Conservation (phyloP, 139 green algal genomes). For the Diplosphaera chodatii region DNA sequence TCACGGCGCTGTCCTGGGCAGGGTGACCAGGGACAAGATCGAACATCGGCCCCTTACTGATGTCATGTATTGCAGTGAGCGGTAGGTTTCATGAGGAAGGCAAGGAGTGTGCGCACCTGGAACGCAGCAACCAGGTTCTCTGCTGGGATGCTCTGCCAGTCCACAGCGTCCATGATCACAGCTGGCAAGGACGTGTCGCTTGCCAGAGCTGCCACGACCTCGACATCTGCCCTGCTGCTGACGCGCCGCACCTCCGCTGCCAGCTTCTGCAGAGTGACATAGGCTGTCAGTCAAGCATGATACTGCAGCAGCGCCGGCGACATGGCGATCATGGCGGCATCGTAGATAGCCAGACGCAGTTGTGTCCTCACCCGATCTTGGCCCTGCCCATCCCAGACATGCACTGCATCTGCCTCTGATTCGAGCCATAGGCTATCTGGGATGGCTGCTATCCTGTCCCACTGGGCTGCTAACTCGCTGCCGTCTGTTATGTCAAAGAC, state of each 20-base stretch:
- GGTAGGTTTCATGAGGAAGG: no score
- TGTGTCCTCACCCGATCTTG: neutral
- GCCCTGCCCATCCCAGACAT: no score
- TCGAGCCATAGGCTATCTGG: neutral
- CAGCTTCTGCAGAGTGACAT: neutral
- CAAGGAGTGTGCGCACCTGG: no score
- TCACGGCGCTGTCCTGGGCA: slow-evolving; percentile 5
- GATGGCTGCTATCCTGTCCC: neutral
- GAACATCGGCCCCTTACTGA: no score
- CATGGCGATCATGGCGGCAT: no score
- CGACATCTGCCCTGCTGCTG: neutral
- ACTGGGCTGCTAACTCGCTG: neutral
- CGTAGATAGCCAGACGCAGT: no score
- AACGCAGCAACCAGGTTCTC: slow-evolving; percentile 87
- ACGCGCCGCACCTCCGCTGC: neutral
- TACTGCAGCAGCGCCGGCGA: no score
- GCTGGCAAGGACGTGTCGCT: neutral
- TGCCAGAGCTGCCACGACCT: neutral
- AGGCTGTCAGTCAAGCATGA: no score
- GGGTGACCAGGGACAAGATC: no score
- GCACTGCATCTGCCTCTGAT: neutral
- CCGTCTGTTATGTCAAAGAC: neutral
- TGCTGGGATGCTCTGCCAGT: slow-evolving; percentile 83
- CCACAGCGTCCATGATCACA: slow-evolving; percentile 38
- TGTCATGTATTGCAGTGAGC: no score